These are phyloP conservation scores for Cantharellus anzutake DNA, from an alignment of 768 basidiomycete genomes.

Conservation along the genomic window DNA sequence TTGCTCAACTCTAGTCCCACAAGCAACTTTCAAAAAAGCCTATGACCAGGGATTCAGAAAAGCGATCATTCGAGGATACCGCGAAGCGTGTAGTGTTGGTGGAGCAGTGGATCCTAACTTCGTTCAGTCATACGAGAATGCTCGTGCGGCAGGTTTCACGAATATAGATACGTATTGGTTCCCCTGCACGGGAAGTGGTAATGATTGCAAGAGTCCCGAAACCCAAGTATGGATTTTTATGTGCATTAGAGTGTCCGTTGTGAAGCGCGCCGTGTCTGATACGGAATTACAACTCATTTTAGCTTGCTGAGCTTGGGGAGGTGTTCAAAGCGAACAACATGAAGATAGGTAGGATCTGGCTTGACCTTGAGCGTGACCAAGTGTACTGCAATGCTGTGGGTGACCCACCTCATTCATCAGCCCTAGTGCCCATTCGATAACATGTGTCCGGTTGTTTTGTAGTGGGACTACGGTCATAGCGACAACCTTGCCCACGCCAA, in stretches of 20 bases:
- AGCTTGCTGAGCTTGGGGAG: slow-evolving; percentile 1
- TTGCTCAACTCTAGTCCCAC: not conserved
- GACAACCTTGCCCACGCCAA: not conserved
- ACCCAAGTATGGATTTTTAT: not conserved
- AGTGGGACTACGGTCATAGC: not conserved
- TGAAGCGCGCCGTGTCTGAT: too few species aligned
- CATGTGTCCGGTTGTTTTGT: not conserved
- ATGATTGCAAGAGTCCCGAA: not conserved
- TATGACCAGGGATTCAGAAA: not conserved
- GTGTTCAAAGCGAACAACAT: slow-evolving; percentile 5
- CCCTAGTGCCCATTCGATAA: not conserved
- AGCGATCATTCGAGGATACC: not conserved
- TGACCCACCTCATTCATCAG: not conserved
- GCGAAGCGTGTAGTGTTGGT: not conserved
- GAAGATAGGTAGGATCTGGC: slow-evolving; percentile 6
- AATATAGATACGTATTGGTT: slow-evolving; percentile 3
- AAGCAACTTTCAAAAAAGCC: not conserved
- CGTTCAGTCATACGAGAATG: slow-evolving; percentile 4
- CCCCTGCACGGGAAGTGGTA: not conserved
- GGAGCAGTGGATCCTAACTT: slow-evolving; percentile 6
- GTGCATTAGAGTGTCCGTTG: too few species aligned
- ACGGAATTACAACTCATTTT: not conserved
- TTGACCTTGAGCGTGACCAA: not conserved
- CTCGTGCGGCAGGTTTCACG: slow-evolving; percentile 4
- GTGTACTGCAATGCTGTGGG: not conserved